Evolutionary conservation across 495 filamentous ascomycete genomes (phyloP).

Genomic region (Neurospora sp.): DNA sequence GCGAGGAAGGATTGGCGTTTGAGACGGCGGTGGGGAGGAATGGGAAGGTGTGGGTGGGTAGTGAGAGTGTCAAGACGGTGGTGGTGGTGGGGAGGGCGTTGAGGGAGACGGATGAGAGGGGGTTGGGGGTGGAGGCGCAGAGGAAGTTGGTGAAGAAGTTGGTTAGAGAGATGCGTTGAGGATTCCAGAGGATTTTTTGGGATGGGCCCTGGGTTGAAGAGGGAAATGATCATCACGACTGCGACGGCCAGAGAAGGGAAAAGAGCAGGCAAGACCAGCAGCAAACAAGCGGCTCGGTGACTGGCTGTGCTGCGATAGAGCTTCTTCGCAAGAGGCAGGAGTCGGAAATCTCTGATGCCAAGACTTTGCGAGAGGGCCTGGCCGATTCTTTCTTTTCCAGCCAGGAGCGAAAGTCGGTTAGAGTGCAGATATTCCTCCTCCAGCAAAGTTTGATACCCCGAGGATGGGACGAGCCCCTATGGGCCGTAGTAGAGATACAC

Average conservation of each 20-base stretch:
- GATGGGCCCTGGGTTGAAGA: neutral
- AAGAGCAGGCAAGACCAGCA: neutral
- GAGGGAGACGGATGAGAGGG: conserved; percentile 59
- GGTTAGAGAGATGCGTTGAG: conserved; percentile 34
- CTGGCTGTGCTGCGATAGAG: neutral
- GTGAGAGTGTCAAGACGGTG: conserved; percentile 53
- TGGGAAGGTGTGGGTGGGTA: conserved; percentile 83
- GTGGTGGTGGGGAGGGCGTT: conserved; percentile 74
- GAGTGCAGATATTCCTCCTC: neutral
- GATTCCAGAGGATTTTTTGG: neutral
- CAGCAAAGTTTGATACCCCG: neutral
- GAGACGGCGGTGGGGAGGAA: conserved; percentile 94
- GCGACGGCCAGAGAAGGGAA: neutral
- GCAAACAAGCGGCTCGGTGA: neutral
- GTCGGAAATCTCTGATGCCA: neutral
- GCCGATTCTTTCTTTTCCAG: neutral
- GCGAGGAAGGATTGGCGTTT: conserved; percentile 64
- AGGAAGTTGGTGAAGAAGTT: conserved; percentile 66
- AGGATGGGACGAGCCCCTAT: neutral
- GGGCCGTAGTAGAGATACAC: neutral
- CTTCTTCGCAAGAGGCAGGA: neutral
- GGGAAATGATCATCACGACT: neutral
- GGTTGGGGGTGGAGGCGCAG: conserved; percentile 61
- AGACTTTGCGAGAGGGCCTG: neutral
- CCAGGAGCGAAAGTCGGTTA: neutral